Base-by-base conservation (phyloP, 352 stramenopile species). In the Thraustochytrium sp. region DNA sequence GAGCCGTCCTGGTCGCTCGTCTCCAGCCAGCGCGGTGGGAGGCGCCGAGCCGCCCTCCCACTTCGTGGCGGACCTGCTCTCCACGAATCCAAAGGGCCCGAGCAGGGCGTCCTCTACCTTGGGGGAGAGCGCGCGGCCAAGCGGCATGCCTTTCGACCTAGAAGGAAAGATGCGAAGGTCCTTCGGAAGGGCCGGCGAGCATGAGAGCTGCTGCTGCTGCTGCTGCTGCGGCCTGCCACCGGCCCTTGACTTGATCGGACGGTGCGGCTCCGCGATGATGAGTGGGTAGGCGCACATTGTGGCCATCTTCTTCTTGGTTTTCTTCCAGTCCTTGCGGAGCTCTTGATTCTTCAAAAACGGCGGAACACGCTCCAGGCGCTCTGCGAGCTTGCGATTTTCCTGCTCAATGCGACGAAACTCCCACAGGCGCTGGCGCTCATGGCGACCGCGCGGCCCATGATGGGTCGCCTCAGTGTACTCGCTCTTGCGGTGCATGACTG, bases 241-340 rank as follows among this genome's bases (percentile, higher is more conserved):
- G n/a, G n/a, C n/a, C n/a, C n/a, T n/a, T n/a, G n/a, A n/a, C n/a
- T n/a, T n/a, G n/a, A n/a, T n/a, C n/a, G n/a, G 59, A 1, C 59
- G 13, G 26, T 72, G 63, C 5, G 48, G 31, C 26, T 48, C 36
- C 29, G 68, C 68, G 31, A 80, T 80, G 53, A 44, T 44, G n/a
- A 80, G 51, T 13, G 68, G 68, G 26, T 63, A 80, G 48, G 48
- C 68, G n/a, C 68, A 80, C 51, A 80, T 80, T n/a, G 44, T 80
- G 4, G 31, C 68, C 31, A 80, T 80, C 11, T 72, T 61, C 68
- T 80, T 61, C 49, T 80, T 80, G 34, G 42, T 80, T 44, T 80
- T 61, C 21, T 9, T 26, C 68, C 68, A 80, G 18, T 80, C 68
- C 46, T 80, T 80, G 18, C 38, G n/a, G 26, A 80, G 2, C n/a